Base-by-base conservation (phyloP, 1,284 basidiomycete species). In the Boletus mariae region DNA sequence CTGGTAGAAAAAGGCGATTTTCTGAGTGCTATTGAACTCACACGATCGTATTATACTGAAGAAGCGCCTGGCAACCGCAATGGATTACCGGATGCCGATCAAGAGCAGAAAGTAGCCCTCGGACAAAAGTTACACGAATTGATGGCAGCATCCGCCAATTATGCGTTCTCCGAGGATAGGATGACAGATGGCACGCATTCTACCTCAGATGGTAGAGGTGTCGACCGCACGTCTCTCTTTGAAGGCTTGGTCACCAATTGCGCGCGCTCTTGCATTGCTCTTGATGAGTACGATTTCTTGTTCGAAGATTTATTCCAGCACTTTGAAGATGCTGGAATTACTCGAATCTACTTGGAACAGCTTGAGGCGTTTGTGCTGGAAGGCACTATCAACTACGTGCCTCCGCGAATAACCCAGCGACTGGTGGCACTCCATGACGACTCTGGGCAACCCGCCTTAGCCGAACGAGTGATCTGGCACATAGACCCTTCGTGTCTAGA, bases 381-480 rank as follows among this genome's bases (percentile, higher is more conserved):
- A 31, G 85, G 85, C 40, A 76, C 79, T 13, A 80, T 99, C 34
- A 79, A 78, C 11, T 77, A 81, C 34, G 81, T 96, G 5, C 93
- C 97, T 4, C 92, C 93, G 7, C 82, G 85, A 45, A 87, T 98
- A 46, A 90, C 92, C 6, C 94, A 99, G 69, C 80, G 85, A 42
- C 75, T 99, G 23, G 80, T 99, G 46, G 80, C 80, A 1, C 76
- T 92, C 54, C 90, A 97, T 61, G 87, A 89, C 48, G 81, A 87
- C 35, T 79, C 84, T 38, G 76, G 77, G 5, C 83, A 87, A 51
- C 86, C 87, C 20, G 88, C 90, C 47, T 76, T 85, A 3, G 91
- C 92, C 1, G 94, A 99, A 68, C 80, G 83, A 38, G 78, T 99
- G 54, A 96, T 99, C 51, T 98, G 94, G 92, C 93, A 97, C 67